These are phyloP conservation scores for Tetraselmis striata DNA, from an alignment of 139 green algal species.

Conservation along the genomic window DNA sequence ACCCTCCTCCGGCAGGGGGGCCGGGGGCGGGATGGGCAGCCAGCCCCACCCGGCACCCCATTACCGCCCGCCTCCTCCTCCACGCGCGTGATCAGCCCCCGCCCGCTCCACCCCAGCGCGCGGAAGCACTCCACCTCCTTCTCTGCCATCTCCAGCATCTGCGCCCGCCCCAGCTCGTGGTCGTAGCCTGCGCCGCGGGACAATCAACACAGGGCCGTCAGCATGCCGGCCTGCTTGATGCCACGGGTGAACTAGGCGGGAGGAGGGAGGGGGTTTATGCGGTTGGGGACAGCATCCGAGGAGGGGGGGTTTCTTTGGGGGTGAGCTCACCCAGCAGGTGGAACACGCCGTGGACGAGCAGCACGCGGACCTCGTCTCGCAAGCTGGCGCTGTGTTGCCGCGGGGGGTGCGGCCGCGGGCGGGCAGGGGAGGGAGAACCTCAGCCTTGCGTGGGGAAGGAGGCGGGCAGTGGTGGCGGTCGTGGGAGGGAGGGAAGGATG, in stretches of 20 bases:
- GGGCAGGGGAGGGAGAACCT: background rate
- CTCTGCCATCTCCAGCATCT: constrained; percentile 51
- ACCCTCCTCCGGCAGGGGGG: too few relatives aligned
- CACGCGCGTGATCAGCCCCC: constrained; percentile 55
- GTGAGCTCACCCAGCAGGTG: constrained; percentile 62
- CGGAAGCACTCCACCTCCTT: constrained; percentile 58
- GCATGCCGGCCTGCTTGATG: too few relatives aligned
- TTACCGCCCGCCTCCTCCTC: background rate
- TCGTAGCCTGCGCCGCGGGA: constrained; percentile 51
- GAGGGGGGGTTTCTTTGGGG: too few relatives aligned
- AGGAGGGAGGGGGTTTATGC: too few relatives aligned
- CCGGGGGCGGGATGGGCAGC: too few relatives aligned
- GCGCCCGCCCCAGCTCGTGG: constrained; percentile 65
- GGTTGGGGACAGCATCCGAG: too few relatives aligned
- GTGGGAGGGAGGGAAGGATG: too few relatives aligned
- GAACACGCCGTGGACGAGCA: constrained; percentile 92
- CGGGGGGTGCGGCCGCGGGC: too few relatives aligned
- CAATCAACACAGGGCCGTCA: too few relatives aligned
- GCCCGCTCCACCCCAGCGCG: constrained; percentile 62
- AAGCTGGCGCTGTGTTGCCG: constrained; percentile 50
- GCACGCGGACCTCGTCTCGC: constrained; percentile 70
- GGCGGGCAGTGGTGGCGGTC: too few relatives aligned
- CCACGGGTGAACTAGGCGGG: too few relatives aligned
- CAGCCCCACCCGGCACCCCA: background rate
- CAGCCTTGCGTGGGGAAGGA: background rate